These are phyloP conservation scores for Alternaria atra DNA, from an alignment of 2,329 filamentous ascomycete genomes.

Conservation along the genomic window DNA sequence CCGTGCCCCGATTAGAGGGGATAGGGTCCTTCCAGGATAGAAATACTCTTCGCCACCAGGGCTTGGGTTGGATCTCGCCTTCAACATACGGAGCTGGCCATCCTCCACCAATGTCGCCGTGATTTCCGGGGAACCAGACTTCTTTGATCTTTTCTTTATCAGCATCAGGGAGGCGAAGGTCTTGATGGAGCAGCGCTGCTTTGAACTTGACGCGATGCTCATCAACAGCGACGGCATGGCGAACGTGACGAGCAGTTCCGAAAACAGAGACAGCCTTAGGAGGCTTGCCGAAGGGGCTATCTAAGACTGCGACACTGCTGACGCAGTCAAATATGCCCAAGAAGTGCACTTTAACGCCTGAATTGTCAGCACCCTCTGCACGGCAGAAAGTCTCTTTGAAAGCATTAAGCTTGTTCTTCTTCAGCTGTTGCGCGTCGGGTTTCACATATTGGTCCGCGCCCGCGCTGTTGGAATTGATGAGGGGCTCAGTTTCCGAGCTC, in stretches of 20 bases:
- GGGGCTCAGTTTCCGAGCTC: slow-evolving; percentile 24
- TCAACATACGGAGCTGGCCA: slow-evolving; percentile 6
- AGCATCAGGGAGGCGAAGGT: slow-evolving; percentile 28
- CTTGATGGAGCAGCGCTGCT: slow-evolving; percentile 46
- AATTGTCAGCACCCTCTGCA: slow-evolving; percentile 11
- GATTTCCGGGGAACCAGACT: slow-evolving; percentile 57
- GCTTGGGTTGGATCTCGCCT: neutral
- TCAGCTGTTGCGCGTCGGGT: slow-evolving; percentile 9
- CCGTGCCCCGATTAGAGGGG: neutral
- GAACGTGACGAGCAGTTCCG: slow-evolving; percentile 46
- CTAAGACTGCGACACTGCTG: slow-evolving; percentile 53
- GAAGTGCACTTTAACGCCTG: slow-evolving; percentile 54
- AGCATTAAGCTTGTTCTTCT: slow-evolving; percentile 46
- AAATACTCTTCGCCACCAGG: slow-evolving; percentile 6
- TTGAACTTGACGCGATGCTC: slow-evolving; percentile 58
- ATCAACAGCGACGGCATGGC: slow-evolving; percentile 57
- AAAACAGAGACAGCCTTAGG: slow-evolving; percentile 41
- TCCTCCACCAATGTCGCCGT: slow-evolving; percentile 58
- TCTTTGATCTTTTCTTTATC: slow-evolving; percentile 30
- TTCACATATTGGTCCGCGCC: neutral
- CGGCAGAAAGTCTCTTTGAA: slow-evolving; percentile 58
- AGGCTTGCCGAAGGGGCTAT: slow-evolving; percentile 52
- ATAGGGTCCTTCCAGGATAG: neutral
- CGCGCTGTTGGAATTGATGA: neutral
- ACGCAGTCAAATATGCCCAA: slow-evolving; percentile 57